Evolutionary conservation across 2,329 filamentous ascomycete genomes (phyloP), one percentile per base, ranked within the genome.

Genomic region (Aspergillus novoparasiticus): DNA sequence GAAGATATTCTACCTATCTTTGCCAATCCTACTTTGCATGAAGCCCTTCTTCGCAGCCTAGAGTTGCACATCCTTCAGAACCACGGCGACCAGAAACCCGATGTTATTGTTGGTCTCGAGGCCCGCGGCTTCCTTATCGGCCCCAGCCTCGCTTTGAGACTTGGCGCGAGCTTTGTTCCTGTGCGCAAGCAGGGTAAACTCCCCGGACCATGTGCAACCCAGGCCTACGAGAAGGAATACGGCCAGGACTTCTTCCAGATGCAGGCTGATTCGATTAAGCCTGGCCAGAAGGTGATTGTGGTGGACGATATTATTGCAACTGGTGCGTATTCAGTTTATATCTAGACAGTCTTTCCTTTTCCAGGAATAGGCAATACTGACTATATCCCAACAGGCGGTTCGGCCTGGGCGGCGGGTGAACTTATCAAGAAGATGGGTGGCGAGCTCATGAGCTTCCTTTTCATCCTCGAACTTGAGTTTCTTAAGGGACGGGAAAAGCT

Each of bases 291-390:
- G 79, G 94, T 97, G 62, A 83, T 99, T 66, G 86, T 99, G 69
- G 93, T 99, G 36, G 95, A 99, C 79, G 95, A 99, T 78, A 96
- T 99, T 75, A 98, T 99, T 82, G 95, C 95, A 62, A 99, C 95
- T 68, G 94, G 94, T 97, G 84, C 79, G 90, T 62, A 45, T 48
- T 57, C 46, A 28, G 41, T 43, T 30, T 28, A 51, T 45, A 45
- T 51, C 39, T 23, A 21, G 34, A 23, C 21, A 14, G 16, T 43
- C 19, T 34, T 14, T 43, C 51, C 58, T 19, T 55, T 45, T 28
- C 11, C 32, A 36, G 12, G n/a, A 39, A 41, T 6, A 32, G 19
- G 32, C n/a, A 56, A 53, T 43, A 46, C 64, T 66, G 34, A 60
- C 55, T 58, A n/a, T 14, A 36, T 16, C 19, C 14, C 6, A 39